Base-by-base conservation (phyloP, 2,329 filamentous ascomycete species). In the Massarina eburnea region DNA sequence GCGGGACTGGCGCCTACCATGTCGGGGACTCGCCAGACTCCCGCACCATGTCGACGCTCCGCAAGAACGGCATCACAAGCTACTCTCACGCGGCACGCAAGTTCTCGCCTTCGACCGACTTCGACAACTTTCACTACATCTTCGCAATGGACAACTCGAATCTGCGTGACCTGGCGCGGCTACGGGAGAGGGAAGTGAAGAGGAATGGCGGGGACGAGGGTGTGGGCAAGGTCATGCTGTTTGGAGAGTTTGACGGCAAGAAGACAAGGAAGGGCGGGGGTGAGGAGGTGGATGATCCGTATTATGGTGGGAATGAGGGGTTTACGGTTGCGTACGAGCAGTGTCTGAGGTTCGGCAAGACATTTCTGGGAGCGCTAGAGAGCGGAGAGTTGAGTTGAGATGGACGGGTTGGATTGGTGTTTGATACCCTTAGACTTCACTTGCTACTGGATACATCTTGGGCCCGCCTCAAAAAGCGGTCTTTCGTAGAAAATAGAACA, bases 71-170 rank as follows among this genome's bases (percentile, higher is more conserved):
- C 26, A 91, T 97, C 58, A 84, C 75, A 5, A 79, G 86, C 49
- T 96, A 95, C 71, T 74, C 78, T 9, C 91, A 96, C 71, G 74
- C 76, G 2, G 91, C 90, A 17, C 84, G 91, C 41, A 86, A 88
- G 69, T 84, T 95, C 67, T 67, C 72, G 68, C 72, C 74, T 4
- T 71, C 77, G 1, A 79, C 80, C 41, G 94, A 99, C 71, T 95
- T 97, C 60, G 75, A 84, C 45, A 78, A 80, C 14, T 97, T 96
- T 64, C 90, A 97, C 71, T 97, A 95, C 72, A 84, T 99, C 49
- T 84, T 99, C 46, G 91, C 89, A 49, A 99, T 99, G 94, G 94
- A 99, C 67, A 78, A 82, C 39, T 82, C 84, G 36, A 97, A 97
- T 67, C 75, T 95, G 35, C 76, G 79, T 8, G 82, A 95, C 62